phyloP scores from a whole-genome alignment of 768 basidiomycete genomes.

The Macrolepiota dolichaula region DNA sequence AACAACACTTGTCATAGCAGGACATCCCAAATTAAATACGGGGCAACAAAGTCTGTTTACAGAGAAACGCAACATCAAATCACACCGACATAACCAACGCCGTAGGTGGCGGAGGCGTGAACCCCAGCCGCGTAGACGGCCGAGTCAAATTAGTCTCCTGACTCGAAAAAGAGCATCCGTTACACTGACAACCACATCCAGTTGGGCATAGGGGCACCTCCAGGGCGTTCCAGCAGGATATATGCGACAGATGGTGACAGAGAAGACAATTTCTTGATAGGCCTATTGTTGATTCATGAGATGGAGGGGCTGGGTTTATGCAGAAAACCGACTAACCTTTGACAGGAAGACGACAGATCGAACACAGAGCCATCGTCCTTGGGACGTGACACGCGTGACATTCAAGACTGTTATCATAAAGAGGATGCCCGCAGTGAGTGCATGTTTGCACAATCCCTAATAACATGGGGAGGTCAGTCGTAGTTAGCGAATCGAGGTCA shows the following conservation, averaged over 20 bases:
- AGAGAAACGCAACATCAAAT: no score
- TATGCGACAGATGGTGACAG: slow-evolving; percentile 64
- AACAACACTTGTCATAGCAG: no score
- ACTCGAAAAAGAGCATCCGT: slow-evolving; percentile 17
- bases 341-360: slow-evolving; percentile 73
- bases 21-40: no score
- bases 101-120: slow-evolving; percentile 21
- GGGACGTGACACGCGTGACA: slow-evolving; percentile 43
- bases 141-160: slow-evolving; percentile 25
- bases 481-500: background rate
- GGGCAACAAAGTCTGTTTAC: no score
- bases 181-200: slow-evolving; percentile 68
- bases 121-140: slow-evolving; percentile 27
- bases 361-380: slow-evolving; percentile 51
- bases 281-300: slow-evolving; percentile 33
- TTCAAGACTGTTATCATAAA: slow-evolving; percentile 28
- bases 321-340: slow-evolving; percentile 47
- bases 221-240: slow-evolving; percentile 57
- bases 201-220: slow-evolving; percentile 55
- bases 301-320: background rate
- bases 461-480: background rate
- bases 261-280: slow-evolving; percentile 57
- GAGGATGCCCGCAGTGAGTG: slow-evolving; percentile 31
- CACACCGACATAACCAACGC: background rate
- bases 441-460: slow-evolving; percentile 46